Percentiles rank a stretch among this genome's conserved stretches.
Conservation (phyloP, 2,329 filamentous ascomycete genomes). For the Beauveria sp. region DNA sequence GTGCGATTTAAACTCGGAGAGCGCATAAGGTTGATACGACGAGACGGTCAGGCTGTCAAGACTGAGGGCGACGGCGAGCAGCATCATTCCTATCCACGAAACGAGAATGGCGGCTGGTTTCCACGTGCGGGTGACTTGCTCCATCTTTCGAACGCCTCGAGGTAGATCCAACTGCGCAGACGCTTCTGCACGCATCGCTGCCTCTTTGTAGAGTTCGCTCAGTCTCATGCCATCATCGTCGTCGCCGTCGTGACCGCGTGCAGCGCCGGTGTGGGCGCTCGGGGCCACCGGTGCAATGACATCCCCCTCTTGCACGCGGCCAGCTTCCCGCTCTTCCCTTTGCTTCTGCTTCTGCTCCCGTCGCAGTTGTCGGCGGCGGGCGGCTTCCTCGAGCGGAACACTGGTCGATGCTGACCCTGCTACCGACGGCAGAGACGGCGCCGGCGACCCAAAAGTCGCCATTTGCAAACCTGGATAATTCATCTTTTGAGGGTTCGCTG, state of each 20-base stretch:
- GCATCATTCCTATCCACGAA: constrained; percentile 7
- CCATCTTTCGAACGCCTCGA: constrained; percentile 3
- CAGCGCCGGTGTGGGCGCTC: not conserved
- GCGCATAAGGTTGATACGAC: constrained; percentile 7
- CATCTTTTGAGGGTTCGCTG: not conserved
- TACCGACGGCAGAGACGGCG: not conserved
- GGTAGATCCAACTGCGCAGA: not conserved
- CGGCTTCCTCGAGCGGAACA: not conserved
- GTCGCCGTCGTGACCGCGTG: not conserved
- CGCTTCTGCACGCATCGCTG: not conserved
- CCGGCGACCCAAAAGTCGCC: constrained; percentile 3
- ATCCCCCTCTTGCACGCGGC: not conserved
- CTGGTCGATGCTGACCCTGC: not conserved
- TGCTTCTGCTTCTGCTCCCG: not conserved
- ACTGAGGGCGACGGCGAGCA: not conserved
- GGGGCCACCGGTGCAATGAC: not conserved
- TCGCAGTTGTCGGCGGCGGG: not conserved
- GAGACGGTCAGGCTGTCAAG: constrained; percentile 2
- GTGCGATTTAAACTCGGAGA: constrained; percentile 4
- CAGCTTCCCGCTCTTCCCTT: not conserved
- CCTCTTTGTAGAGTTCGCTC: not conserved
- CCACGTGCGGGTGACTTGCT: constrained; percentile 2
- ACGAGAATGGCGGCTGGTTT: not conserved
- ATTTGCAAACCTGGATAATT: not conserved
- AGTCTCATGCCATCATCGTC: not conserved